phyloP scores from a whole-genome alignment of 169 alveolate genomes.

The Eimeria maxima region DNA sequence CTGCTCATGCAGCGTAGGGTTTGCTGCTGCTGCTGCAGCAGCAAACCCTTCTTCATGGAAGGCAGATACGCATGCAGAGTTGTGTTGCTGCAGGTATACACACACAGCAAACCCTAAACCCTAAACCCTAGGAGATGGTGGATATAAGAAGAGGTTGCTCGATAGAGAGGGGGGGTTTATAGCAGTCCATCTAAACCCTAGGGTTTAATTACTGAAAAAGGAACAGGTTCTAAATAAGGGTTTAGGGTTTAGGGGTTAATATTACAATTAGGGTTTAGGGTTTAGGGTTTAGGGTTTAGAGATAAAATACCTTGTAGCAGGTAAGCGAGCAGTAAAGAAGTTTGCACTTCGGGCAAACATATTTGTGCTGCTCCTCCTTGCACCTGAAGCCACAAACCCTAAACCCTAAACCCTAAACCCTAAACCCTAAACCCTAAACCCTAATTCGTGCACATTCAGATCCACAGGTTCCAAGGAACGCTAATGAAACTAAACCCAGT shows the following conservation, averaged over 20 bases:
- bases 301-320: slow-evolving; percentile 3
- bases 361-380: slow-evolving; percentile 19
- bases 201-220: too few species aligned
- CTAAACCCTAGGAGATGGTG: neutral
- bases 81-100: neutral
- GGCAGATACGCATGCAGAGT: neutral
- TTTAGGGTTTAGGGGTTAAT: too few species aligned
- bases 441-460: neutral
- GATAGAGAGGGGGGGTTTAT: too few species aligned
- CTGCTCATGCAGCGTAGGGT: slow-evolving; percentile 10
- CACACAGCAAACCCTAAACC: neutral
- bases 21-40: slow-evolving; percentile 36
- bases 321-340: slow-evolving; percentile 24
- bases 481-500: neutral
- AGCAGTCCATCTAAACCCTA: too few species aligned
- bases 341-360: slow-evolving; percentile 72
- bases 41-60: neutral
- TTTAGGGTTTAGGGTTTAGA: slow-evolving; percentile 18
- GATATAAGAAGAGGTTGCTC: too few species aligned
- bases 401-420: slow-evolving; percentile 12
- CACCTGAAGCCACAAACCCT: slow-evolving; percentile 54
- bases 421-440: neutral
- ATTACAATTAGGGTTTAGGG: neutral
- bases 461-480: neutral
- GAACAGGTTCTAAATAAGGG: too few species aligned